These are phyloP conservation scores for Cladosporium sphaerospermum DNA, from an alignment of 2,329 filamentous ascomycete genomes.

Conservation along the genomic window DNA sequence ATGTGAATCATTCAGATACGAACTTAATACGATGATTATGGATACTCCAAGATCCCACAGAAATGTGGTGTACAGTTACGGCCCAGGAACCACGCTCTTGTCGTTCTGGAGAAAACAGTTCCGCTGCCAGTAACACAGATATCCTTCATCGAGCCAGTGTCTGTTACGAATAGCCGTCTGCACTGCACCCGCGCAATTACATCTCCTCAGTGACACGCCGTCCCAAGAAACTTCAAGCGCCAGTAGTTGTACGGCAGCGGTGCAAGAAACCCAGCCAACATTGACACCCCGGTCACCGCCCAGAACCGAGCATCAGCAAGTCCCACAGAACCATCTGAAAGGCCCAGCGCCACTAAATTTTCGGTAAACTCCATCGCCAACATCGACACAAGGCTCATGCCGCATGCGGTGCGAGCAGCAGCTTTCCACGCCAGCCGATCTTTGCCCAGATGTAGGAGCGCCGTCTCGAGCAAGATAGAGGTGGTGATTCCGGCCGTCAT, in stretches of 20 bases:
- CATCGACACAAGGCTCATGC: constrained; percentile 7
- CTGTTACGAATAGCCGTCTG: too few relatives aligned
- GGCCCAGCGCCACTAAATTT: background rate
- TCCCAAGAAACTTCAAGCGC: constrained; percentile 3
- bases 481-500: constrained; percentile 4
- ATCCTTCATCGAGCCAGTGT: too few relatives aligned
- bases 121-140: too few relatives aligned
- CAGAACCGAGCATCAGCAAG: background rate
- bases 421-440: background rate
- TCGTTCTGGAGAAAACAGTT: too few relatives aligned
- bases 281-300: background rate
- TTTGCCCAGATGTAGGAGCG: constrained; percentile 1
- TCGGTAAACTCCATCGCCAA: constrained; percentile 8
- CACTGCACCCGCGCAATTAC: too few relatives aligned
- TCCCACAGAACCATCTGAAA: background rate
- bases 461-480: constrained; percentile 2
- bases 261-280: constrained; percentile 1
- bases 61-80: too few relatives aligned
- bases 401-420: background rate
- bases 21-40: too few relatives aligned
- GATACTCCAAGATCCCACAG: too few relatives aligned
- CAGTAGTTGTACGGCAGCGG: constrained; percentile 9
- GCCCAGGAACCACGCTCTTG: too few relatives aligned
- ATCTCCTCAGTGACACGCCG: constrained; percentile 1
- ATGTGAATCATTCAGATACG: too few relatives aligned